phyloP scores from a whole-genome alignment of 331 rosid genomes.

The Arachis monticola region DNA sequence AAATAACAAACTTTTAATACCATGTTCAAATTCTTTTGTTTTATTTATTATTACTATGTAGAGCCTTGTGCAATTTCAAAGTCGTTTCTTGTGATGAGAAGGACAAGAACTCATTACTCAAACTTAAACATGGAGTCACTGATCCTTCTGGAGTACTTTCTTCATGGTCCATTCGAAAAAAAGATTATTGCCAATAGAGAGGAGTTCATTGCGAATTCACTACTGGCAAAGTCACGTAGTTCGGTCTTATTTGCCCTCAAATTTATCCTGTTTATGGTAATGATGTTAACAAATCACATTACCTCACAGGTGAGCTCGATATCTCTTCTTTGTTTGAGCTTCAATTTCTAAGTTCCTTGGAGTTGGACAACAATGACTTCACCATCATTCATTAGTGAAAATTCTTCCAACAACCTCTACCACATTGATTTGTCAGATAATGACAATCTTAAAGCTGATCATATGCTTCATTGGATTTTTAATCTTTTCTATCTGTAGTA shows the following conservation, averaged over 20 bases:
- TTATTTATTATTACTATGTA: no score
- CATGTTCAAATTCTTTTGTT: no score
- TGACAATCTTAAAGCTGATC: no score
- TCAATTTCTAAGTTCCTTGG: slow-evolving; percentile 4
- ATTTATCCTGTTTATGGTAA: not conserved
- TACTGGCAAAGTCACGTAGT: not conserved
- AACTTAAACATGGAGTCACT: no score
- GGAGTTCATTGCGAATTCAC: slow-evolving; percentile 10
- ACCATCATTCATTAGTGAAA: not conserved
- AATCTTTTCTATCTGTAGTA: no score
- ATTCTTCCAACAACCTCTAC: slow-evolving; percentile 9
- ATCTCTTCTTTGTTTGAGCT: not conserved
- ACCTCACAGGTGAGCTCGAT: slow-evolving; percentile 25
- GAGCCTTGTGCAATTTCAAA: no score
- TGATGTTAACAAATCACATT: not conserved
- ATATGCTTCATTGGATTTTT: no score
- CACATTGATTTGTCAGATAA: slow-evolving; percentile 19
- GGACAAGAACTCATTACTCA: no score
- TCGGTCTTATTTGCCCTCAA: slow-evolving; percentile 17
- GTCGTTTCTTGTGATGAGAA: no score
- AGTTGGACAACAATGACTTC: not conserved
- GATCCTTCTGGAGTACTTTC: not conserved
- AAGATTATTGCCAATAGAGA: slow-evolving; percentile 6
- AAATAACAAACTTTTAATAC: no score
- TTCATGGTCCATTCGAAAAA: not conserved